A percentile compares a stretch with the other conserved stretches of the same genome.
Conservation (phyloP, 805 yeast genomes). For the Kodamaea nitidulidarum region DNA sequence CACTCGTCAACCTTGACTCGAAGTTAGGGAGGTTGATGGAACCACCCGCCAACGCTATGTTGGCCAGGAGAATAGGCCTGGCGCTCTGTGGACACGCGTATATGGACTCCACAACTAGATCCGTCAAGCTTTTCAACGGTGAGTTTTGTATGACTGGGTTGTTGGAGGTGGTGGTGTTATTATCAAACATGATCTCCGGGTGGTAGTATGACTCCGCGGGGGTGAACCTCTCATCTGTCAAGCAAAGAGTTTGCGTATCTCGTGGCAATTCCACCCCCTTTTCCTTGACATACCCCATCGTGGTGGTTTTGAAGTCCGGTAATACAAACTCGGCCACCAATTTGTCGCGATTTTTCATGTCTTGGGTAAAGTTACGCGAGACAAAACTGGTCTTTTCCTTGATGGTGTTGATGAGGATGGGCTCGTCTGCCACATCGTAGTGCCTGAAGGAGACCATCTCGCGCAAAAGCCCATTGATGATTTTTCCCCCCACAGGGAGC, state of each 20-base stretch:
- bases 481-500: slow-evolving; percentile 82
- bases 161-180: slow-evolving; percentile 24
- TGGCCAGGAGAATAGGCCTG: slow-evolving; percentile 72
- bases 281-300: slow-evolving; percentile 61
- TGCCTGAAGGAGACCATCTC: slow-evolving; percentile 87
- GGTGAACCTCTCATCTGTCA: slow-evolving; percentile 82
- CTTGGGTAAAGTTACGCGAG: slow-evolving; percentile 52
- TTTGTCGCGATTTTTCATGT: slow-evolving; percentile 36
- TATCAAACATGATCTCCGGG: slow-evolving; percentile 61
- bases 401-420: slow-evolving; percentile 75
- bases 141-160: slow-evolving; percentile 32
- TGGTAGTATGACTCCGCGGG: slow-evolving; percentile 84
- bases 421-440: slow-evolving; percentile 91
- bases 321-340: slow-evolving; percentile 66
- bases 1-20: slow-evolving; percentile 53
- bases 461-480: slow-evolving; percentile 74
- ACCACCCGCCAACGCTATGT: slow-evolving; percentile 82
- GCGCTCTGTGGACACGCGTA: slow-evolving; percentile 67
- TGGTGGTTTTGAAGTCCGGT: slow-evolving; percentile 82
- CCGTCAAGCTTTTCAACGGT: slow-evolving; percentile 70
- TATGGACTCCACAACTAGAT: slow-evolving; percentile 69
- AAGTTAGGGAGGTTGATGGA: slow-evolving; percentile 68
- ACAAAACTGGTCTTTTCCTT: slow-evolving; percentile 76
- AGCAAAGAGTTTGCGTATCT: slow-evolving; percentile 60
- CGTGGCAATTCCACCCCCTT: slow-evolving; percentile 19